A percentile compares a stretch with the other conserved stretches of the same genome.
Conservation (phyloP, 2,329 filamentous ascomycete genomes). For the Fusarium burgessii region DNA sequence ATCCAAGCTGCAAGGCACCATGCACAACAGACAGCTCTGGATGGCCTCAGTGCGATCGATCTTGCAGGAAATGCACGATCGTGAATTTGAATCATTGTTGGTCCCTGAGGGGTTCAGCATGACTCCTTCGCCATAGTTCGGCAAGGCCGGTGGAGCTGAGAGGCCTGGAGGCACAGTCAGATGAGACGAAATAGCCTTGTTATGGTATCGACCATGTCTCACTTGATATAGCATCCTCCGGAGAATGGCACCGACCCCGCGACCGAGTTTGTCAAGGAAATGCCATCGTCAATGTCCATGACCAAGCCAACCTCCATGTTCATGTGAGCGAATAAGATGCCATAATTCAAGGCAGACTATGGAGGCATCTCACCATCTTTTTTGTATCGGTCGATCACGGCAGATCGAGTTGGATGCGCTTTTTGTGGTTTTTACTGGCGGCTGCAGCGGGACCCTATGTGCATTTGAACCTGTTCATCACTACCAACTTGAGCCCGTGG, state of each 20-base stretch:
- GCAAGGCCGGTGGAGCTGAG: conserved; percentile 39
- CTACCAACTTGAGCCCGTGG: conserved; percentile 31
- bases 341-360: conserved; percentile 3
- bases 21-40: conserved; percentile 36
- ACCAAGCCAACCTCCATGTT: conserved; percentile 15
- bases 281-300: conserved; percentile 19
- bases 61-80: conserved; percentile 45
- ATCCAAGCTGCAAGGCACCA: conserved; percentile 46
- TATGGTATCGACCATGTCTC: conserved; percentile 49
- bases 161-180: conserved; percentile 44
- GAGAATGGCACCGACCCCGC: conserved; percentile 29
- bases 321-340: conserved; percentile 15
- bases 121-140: conserved; percentile 36
- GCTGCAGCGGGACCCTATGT: conserved; percentile 38
- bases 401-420: conserved; percentile 6
- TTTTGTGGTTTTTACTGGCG: conserved; percentile 33
- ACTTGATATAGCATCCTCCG: conserved; percentile 32
- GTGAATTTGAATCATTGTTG: conserved; percentile 46
- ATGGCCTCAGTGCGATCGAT: conserved; percentile 46
- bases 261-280: conserved; percentile 15
- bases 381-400: conserved; percentile 19
- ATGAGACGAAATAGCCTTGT: conserved; percentile 39
- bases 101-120: conserved; percentile 39
- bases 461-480: conserved; percentile 40
- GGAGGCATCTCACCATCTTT: conserved; percentile 16